phyloP scores from a whole-genome alignment of 257 asterid species.

The Echites panduratus region DNA sequence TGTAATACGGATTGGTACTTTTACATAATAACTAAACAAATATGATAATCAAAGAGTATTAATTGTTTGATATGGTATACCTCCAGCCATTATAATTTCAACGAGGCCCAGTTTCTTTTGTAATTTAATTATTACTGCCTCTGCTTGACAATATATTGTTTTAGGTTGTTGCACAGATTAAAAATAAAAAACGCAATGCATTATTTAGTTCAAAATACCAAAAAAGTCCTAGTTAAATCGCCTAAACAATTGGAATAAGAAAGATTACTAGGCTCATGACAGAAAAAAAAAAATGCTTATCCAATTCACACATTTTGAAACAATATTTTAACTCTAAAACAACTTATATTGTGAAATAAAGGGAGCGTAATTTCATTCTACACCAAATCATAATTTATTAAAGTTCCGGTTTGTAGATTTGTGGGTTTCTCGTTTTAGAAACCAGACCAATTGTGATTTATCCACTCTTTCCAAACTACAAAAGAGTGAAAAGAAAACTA shows the following conservation, averaged over 20 bases:
- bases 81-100: not conserved
- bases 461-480: constrained; percentile 8
- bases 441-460: not conserved
- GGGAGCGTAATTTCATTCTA: not conserved
- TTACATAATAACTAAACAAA: not conserved
- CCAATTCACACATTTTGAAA: too few relatives aligned
- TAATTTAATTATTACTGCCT: not conserved
- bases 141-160: too few relatives aligned
- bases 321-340: too few relatives aligned
- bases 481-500: constrained; percentile 4
- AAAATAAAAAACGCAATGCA: too few relatives aligned
- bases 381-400: not conserved
- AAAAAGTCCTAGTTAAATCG: too few relatives aligned
- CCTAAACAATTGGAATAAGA: too few relatives aligned
- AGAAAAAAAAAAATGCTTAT: too few relatives aligned
- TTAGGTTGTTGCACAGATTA: too few relatives aligned
- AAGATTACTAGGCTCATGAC: too few relatives aligned
- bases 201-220: too few relatives aligned
- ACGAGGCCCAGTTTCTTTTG: not conserved
- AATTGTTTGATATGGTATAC: not conserved
- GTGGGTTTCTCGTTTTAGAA: not conserved
- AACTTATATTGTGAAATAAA: too few relatives aligned
- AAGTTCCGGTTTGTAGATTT: not conserved
- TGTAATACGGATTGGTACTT: not conserved
- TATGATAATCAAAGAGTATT: not conserved